Conservation (phyloP, 768 basidiomycete species). For the Scleroderma bovista region DNA sequence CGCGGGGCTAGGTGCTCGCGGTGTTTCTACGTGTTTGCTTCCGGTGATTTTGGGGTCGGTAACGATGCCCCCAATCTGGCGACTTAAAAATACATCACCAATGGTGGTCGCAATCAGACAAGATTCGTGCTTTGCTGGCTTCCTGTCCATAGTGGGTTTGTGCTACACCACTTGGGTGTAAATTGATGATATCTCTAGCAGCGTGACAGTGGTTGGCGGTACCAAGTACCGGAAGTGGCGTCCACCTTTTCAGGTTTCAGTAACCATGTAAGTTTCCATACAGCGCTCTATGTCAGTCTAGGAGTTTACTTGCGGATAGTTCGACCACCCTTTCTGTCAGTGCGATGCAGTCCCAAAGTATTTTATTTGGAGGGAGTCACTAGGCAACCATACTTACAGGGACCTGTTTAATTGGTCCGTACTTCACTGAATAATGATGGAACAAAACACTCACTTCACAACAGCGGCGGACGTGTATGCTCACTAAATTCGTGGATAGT, state of each 20-base stretch:
- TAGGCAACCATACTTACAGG: conserved; percentile 44
- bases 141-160: too few relatives aligned
- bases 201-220: conserved; percentile 72
- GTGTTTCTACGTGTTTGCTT: conserved; percentile 56
- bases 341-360: too few relatives aligned
- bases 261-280: conserved; percentile 48
- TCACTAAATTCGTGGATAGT: conserved; percentile 33
- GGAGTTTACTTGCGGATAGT: too few relatives aligned
- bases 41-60: conserved; percentile 73
- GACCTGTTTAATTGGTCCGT: conserved; percentile 58
- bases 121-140: conserved; percentile 63
- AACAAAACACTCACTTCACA: conserved; percentile 43
- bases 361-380: too few relatives aligned
- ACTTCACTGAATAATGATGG: conserved; percentile 21
- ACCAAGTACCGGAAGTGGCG: conserved; percentile 51
- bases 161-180: too few relatives aligned
- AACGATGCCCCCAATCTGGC: conserved; percentile 48
- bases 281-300: too few relatives aligned
- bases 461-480: not conserved
- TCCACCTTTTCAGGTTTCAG: conserved; percentile 68
- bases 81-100: conserved; percentile 50
- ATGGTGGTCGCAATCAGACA: conserved; percentile 51
- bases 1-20: conserved; percentile 54
- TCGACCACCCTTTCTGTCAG: too few relatives aligned
- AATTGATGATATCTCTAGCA: conserved; percentile 18